Evolutionary conservation across 164 flowering plant species (phyloP), one percentile per base, ranked within the genome.

Genomic region (Magnolia changhungtana): DNA sequence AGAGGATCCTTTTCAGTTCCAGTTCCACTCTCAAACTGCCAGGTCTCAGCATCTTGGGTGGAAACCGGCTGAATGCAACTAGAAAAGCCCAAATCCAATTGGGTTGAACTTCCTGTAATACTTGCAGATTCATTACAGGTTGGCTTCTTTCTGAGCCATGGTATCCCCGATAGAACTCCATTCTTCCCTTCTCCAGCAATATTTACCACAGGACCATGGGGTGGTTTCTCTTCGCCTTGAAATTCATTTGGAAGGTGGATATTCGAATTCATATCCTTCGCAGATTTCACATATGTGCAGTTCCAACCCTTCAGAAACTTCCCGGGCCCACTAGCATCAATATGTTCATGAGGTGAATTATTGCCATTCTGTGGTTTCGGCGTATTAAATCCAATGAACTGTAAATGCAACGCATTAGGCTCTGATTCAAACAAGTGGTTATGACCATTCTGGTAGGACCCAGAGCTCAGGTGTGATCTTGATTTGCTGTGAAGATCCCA

Each of bases 241-340:
- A 72, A 76, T 23, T 81, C 82, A 68, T 79, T 84, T 50, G 85
- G 77, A 71, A 81, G 81, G 50, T 79, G 79, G 68, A 77, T 67
- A 78, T 84, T 86, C 83, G 82, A 76, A 76, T 81, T 76, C 70
- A 82, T 73, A 65, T 80, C 87, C 67, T 81, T 83, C 0, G 74
- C 66, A 79, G 86, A 72, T 71, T 85, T 88, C 74, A 83, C 78
- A 73, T 84, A 84, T 20, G 58, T 18, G 74, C 79, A 71, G 61
- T 76, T 83, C 49, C 83, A 76, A 78, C 82, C 81, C 76, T 79
- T 85, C 16, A 64, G 50, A 73, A 59, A 52, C 77, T 80, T 86
- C 2, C 64, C 23, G 18, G 84, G 64, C 50, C 23, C 66, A 69
- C 52, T 78, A 71, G 74, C 74, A 59, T 72, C 82, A 66, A 59